Evolutionary conservation across 1,284 basidiomycete species (phyloP).

Genomic region (Trametes sp.): DNA sequence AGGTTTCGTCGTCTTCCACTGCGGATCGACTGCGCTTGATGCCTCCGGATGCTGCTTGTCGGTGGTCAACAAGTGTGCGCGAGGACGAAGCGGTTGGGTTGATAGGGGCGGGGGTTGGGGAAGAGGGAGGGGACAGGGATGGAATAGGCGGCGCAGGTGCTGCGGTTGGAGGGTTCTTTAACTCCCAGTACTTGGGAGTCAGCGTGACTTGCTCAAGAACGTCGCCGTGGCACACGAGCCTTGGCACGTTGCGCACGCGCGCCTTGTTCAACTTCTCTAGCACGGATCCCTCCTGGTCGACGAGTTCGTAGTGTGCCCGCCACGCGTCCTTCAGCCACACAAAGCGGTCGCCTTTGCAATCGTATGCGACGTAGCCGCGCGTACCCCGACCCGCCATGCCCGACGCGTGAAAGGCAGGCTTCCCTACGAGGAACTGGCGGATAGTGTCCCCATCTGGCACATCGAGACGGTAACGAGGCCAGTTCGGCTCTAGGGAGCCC

Average conservation of each 20-base stretch:
- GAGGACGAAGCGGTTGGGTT: not conserved
- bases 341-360: conserved; percentile 5
- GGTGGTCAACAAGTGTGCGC: no score
- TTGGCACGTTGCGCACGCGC: conserved; percentile 15
- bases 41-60: not conserved
- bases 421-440: not conserved
- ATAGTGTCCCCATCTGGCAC: not conserved
- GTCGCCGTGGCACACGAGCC: conserved; percentile 24
- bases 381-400: conserved; percentile 22
- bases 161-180: not conserved
- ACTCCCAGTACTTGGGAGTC: not conserved
- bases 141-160: not conserved
- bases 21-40: not conserved
- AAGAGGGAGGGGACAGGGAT: not conserved
- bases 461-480: not conserved
- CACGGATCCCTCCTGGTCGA: conserved; percentile 19
- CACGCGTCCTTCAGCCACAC: conserved; percentile 28
- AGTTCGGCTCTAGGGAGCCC: not conserved
- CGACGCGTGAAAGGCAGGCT: conserved; percentile 13
- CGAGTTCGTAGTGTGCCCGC: conserved; percentile 16
- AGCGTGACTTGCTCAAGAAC: conserved; percentile 3
- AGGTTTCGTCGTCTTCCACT: not conserved
- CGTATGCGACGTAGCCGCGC: conserved; percentile 21
- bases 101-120: not conserved
- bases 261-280: conserved; percentile 12